These are phyloP conservation scores for Vicia villosa DNA, from an alignment of 306 rosid genomes.

Conservation along the genomic window DNA sequence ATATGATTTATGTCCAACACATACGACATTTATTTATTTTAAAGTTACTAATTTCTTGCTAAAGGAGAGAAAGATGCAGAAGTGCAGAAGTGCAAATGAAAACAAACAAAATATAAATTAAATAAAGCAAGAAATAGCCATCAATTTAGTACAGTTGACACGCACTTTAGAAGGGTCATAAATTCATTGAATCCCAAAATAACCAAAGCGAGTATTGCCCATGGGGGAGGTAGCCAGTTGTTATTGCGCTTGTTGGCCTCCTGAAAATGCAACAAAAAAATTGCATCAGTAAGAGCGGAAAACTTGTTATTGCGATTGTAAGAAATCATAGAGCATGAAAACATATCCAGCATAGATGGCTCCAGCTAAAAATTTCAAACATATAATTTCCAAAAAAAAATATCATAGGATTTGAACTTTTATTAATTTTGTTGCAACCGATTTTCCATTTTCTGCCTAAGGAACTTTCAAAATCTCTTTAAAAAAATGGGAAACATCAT, in stretches of 20 bases:
- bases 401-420: constrained; percentile 4
- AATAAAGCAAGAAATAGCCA: constrained; percentile 28
- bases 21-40: not conserved
- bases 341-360: not conserved
- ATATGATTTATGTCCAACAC: not conserved
- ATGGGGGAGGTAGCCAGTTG: constrained; percentile 99
- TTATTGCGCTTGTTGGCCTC: constrained; percentile 92
- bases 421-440: not conserved
- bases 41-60: constrained; percentile 9
- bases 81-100: constrained; percentile 11
- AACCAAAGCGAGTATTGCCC: constrained; percentile 88
- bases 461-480: not conserved
- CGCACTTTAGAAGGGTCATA: constrained; percentile 87
- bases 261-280: constrained; percentile 50
- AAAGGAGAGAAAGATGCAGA: constrained; percentile 13
- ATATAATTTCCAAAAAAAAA: constrained; percentile 2
- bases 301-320: too few relatives aligned
- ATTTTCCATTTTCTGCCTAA: constrained; percentile 21
- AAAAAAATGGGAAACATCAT: constrained; percentile 34
- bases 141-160: constrained; percentile 13
- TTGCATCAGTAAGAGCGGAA: constrained; percentile 28
- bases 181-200: constrained; percentile 93
- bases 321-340: constrained; percentile 10
- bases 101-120: not conserved
- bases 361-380: constrained; percentile 24